Percentiles rank a stretch among this genome's conserved stretches.
These are phyloP conservation scores for Neocatenulostroma microsporum DNA, from an alignment of 2,329 filamentous ascomycete genomes.

Conservation along the genomic window DNA sequence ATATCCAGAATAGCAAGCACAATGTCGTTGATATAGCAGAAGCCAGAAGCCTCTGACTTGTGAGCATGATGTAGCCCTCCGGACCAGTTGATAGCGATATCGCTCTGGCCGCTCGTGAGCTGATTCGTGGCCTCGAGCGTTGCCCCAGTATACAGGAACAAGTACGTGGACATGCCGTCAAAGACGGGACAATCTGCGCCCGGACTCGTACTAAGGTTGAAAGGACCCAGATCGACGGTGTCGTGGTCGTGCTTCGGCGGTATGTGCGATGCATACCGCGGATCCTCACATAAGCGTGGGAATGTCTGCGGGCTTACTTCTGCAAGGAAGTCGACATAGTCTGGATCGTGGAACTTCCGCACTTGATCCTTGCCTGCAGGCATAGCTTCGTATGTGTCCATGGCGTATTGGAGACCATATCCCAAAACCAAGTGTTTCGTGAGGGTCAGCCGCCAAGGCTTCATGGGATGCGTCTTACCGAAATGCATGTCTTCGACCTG, in stretches of 20 bases:
- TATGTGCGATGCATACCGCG: slow-evolving; percentile 34
- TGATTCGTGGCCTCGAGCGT: slow-evolving; percentile 87
- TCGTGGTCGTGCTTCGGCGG: slow-evolving; percentile 39
- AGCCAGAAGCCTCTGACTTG: slow-evolving; percentile 85
- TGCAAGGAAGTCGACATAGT: slow-evolving; percentile 82
- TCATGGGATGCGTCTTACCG: slow-evolving; percentile 96
- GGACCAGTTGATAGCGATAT: slow-evolving; percentile 97
- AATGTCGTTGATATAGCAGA: slow-evolving; percentile 99
- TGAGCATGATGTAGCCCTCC: slow-evolving; percentile 95
- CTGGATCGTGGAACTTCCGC: slow-evolving; percentile 72
- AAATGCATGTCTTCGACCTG: slow-evolving; percentile 96
- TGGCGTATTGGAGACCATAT: slow-evolving; percentile 92
- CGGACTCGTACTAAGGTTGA: slow-evolving; percentile 55
- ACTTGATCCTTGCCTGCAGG: slow-evolving; percentile 83
- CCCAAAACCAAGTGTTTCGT: slow-evolving; percentile 91
- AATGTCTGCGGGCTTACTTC: slow-evolving; percentile 28
- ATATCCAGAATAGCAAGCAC: slow-evolving; percentile 88
- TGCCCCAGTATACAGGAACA: slow-evolving; percentile 83
- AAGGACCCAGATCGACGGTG: slow-evolving; percentile 47
- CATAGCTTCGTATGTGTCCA: slow-evolving; percentile 86
- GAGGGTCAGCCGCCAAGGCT: slow-evolving; percentile 91
- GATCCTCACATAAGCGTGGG: slow-evolving; percentile 47
- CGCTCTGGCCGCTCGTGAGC: slow-evolving; percentile 74
- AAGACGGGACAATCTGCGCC: slow-evolving; percentile 95
- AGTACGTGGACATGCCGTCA: slow-evolving; percentile 91